Conservation (phyloP, 441 rosid species). For the Gossypium laxum region DNA sequence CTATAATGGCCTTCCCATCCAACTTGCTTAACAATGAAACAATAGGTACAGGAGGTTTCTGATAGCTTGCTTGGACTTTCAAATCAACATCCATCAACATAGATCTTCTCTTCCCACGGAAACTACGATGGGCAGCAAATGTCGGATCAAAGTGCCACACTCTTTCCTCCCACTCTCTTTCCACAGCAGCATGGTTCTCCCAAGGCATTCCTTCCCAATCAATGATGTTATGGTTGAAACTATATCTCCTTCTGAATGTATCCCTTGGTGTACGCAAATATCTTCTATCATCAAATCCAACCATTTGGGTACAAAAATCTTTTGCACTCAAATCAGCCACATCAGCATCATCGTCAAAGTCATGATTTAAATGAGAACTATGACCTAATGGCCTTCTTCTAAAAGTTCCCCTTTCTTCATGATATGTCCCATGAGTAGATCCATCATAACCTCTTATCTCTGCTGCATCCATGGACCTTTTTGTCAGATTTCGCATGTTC, state of each 20-base stretch:
- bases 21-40: slow-evolving; percentile 73
- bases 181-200: slow-evolving; percentile 33
- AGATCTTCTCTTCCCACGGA: slow-evolving; percentile 39
- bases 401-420: slow-evolving; percentile 33
- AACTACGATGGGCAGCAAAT: slow-evolving; percentile 27
- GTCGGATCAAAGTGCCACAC: slow-evolving; percentile 33
- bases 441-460: slow-evolving; percentile 26
- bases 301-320: slow-evolving; percentile 34
- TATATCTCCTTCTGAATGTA: slow-evolving; percentile 32
- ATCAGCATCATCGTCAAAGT: slow-evolving; percentile 30
- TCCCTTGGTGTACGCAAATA: slow-evolving; percentile 32
- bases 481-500: slow-evolving; percentile 57
- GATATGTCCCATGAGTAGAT: slow-evolving; percentile 31
- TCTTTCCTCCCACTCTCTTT: slow-evolving; percentile 35
- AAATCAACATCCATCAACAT: slow-evolving; percentile 71
- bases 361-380: slow-evolving; percentile 28
- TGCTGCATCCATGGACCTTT: slow-evolving; percentile 34
- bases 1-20: slow-evolving; percentile 75
- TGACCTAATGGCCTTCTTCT: slow-evolving; percentile 34
- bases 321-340: slow-evolving; percentile 35
- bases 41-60: slow-evolving; percentile 66
- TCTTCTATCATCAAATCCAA: slow-evolving; percentile 29
- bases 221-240: slow-evolving; percentile 24
- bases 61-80: slow-evolving; percentile 75
- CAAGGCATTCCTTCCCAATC: slow-evolving; percentile 52